Conservation (phyloP, 2,329 filamentous ascomycete species). For the Sphaerulina populicola region DNA sequence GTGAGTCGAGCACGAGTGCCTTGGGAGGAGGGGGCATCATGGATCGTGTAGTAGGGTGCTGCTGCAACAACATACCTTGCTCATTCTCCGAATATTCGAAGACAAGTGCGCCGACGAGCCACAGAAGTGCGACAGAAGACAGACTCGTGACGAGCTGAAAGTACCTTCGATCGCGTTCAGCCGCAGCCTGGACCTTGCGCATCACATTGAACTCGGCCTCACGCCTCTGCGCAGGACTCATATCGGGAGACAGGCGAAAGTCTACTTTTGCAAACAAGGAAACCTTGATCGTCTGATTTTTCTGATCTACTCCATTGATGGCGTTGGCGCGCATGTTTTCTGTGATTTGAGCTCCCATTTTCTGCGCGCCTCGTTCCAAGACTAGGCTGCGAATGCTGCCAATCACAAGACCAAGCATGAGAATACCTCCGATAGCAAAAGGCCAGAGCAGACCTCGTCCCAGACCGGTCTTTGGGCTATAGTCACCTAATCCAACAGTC, state of each 20-base stretch:
- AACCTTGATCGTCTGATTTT: constrained; percentile 38
- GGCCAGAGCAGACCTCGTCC: constrained; percentile 47
- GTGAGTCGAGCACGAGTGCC: not conserved
- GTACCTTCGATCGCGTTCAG: constrained; percentile 38
- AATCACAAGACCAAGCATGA: constrained; percentile 49
- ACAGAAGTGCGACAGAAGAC: constrained; percentile 37
- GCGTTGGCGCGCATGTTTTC: constrained; percentile 43
- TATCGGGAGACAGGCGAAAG: constrained; percentile 38
- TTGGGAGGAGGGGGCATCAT: not conserved
- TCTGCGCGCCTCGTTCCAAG: constrained; percentile 45
- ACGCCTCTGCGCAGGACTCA: constrained; percentile 33
- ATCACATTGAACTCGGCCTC: constrained; percentile 46
- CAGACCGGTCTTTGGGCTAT: constrained; percentile 42
- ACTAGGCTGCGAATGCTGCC: constrained; percentile 46
- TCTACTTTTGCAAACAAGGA: constrained; percentile 35
- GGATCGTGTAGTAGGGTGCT: not conserved
- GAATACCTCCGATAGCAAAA: constrained; percentile 48
- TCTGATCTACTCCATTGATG: constrained; percentile 34
- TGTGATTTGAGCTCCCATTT: constrained; percentile 43
- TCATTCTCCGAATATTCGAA: constrained; percentile 43
- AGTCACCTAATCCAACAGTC: constrained; percentile 48
- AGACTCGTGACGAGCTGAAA: constrained; percentile 35
- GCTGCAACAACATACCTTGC: constrained; percentile 24
- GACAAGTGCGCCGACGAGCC: constrained; percentile 45
- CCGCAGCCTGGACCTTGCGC: constrained; percentile 39